phyloP scores from a whole-genome alignment of 1,139 yeast genomes.

The Yamadazyma kanchanaburiensis region DNA sequence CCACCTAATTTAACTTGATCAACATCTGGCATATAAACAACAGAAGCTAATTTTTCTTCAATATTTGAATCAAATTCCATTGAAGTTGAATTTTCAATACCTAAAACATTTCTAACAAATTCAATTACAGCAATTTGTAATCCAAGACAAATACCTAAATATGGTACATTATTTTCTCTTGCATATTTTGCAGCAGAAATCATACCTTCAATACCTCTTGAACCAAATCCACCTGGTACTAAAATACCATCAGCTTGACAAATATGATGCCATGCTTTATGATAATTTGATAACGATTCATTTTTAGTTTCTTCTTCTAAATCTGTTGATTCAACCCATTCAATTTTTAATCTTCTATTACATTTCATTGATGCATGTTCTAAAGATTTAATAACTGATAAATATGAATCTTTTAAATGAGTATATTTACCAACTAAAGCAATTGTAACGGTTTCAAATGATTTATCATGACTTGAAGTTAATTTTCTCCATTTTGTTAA shows the following conservation, averaged over 20 bases:
- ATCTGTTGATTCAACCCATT: constrained; percentile 95
- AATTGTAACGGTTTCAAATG: constrained; percentile 84
- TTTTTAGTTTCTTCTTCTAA: constrained; percentile 72
- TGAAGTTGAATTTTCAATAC: constrained; percentile 68
- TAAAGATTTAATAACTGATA: constrained; percentile 90
- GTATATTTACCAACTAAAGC: constrained; percentile 98
- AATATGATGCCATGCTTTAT: constrained; percentile 92
- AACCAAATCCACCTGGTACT: constrained; percentile 98
- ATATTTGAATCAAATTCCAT: constrained; percentile 74
- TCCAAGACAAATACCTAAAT: constrained; percentile 95
- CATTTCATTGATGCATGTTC: constrained; percentile 95
- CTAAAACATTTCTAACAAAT: constrained; percentile 79
- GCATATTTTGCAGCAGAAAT: constrained; percentile 96
- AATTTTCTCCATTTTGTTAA: constrained; percentile 77
- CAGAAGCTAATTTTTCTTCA: constrained; percentile 67
- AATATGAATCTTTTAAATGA: constrained; percentile 88
- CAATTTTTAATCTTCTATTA: constrained; percentile 76
- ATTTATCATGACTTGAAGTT: constrained; percentile 74
- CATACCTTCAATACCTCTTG: constrained; percentile 98
- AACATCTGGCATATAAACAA: constrained; percentile 98
- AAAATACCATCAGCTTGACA: constrained; percentile 96
- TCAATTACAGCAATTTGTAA: constrained; percentile 97
- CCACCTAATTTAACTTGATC: constrained; percentile 97
- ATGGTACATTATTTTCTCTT: constrained; percentile 90
- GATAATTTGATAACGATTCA: constrained; percentile 71